These are phyloP conservation scores for Mucuna pruriens DNA, from an alignment of 306 rosid genomes.

Conservation along the genomic window DNA sequence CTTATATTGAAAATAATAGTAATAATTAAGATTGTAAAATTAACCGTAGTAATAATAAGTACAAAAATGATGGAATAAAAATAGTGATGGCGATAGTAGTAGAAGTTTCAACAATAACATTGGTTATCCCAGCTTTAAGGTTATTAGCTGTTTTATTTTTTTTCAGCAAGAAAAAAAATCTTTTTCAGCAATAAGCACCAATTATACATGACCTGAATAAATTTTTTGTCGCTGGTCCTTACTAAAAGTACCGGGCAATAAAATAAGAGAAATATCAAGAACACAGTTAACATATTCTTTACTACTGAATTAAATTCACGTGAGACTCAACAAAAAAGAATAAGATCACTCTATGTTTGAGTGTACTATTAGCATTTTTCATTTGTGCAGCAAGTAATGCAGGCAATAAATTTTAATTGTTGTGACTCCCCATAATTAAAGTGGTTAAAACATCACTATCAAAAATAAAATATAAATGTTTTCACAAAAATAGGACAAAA, in stretches of 20 bases:
- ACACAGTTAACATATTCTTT: neutral
- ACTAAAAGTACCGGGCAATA: neutral
- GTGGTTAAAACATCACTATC: neutral
- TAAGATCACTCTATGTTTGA: neutral
- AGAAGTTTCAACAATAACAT: no score
- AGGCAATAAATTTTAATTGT: neutral
- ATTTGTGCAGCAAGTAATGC: no score
- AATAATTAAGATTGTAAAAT: no score
- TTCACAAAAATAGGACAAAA: constrained; percentile 9
- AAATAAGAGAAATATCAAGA: neutral
- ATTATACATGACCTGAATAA: neutral
- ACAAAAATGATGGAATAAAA: no score
- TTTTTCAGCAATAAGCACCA: neutral
- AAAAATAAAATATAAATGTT: neutral
- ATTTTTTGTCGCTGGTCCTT: no score
- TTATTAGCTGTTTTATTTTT: no score
- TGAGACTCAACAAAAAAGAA: neutral
- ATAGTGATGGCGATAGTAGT: no score
- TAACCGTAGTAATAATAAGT: no score
- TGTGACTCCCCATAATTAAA: neutral
- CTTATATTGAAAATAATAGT: no score
- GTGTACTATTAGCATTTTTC: neutral
- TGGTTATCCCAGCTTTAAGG: no score
- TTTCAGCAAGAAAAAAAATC: neutral
- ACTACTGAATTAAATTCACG: neutral